Evolutionary conservation across 129 eudicot genomes (phyloP).

Genomic region (Kitagawia praeruptora): DNA sequence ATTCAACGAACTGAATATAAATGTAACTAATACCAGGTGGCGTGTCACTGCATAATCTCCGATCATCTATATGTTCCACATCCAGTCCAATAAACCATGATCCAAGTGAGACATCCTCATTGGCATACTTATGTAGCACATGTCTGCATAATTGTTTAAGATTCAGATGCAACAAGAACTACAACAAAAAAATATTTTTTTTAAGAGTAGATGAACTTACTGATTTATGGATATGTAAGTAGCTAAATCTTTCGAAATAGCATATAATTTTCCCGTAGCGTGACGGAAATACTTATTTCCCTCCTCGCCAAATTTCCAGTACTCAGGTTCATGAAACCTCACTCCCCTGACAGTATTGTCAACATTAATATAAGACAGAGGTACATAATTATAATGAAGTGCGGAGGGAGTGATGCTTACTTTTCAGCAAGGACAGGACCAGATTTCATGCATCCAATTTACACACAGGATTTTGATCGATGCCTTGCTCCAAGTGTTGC

Average conservation of each 20-base stretch:
- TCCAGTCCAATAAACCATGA: constrained; percentile 87
- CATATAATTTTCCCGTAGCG: constrained; percentile 63
- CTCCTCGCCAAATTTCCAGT: too few relatives aligned
- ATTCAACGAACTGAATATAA: neutral
- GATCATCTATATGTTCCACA: constrained; percentile 72
- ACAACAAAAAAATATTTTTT: too few relatives aligned
- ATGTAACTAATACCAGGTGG: constrained; percentile 60
- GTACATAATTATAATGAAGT: neutral
- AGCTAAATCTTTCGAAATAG: constrained; percentile 81
- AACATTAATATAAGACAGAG: too few relatives aligned
- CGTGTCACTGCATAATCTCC: constrained; percentile 80
- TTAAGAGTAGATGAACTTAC: constrained; percentile 30
- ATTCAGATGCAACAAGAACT: neutral
- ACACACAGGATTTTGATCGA: constrained; percentile 56
- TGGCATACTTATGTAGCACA: constrained; percentile 73
- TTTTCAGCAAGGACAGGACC: constrained; percentile 86
- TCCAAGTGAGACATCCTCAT: constrained; percentile 81
- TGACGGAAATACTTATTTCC: too few relatives aligned
- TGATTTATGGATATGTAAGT: constrained; percentile 67
- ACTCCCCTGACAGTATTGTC: too few relatives aligned
- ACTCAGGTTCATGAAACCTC: constrained; percentile 83
- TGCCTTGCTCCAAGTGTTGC: constrained; percentile 77
- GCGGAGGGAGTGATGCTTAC: constrained; percentile 28
- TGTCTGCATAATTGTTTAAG: constrained; percentile 30
- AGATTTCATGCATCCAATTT: constrained; percentile 93